Conservation (phyloP, 306 rosid species). For the Quercus variabilis region DNA sequence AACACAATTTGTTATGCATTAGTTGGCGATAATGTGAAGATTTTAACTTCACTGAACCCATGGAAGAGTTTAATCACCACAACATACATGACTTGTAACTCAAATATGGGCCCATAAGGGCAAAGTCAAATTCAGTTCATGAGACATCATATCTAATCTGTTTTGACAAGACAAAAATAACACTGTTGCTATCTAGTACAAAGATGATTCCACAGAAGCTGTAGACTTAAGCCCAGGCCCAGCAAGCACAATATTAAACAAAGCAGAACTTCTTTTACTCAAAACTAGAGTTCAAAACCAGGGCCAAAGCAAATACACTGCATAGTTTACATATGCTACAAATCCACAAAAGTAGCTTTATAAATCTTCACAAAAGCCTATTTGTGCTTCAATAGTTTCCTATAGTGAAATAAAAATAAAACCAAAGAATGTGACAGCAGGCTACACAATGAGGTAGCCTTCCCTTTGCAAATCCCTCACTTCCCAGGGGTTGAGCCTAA, state of each 20-base stretch:
- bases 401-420: not conserved
- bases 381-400: not conserved
- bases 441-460: not conserved
- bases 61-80: not conserved
- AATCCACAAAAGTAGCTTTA: not conserved
- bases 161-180: not conserved
- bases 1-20: not conserved
- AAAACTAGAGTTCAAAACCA: not conserved
- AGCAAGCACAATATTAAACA: not conserved
- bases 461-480: not conserved
- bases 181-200: not conserved
- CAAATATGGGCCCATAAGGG: not conserved
- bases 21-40: not conserved
- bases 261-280: not conserved
- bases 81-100: not conserved
- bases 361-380: not conserved
- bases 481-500: not conserved
- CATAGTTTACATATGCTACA: not conserved
- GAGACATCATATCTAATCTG: not conserved
- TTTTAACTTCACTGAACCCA: not conserved
- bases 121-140: not conserved
- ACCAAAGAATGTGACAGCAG: not conserved
- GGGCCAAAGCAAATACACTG: not conserved
- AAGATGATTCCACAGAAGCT: not conserved
- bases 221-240: not conserved